Evolutionary conservation across 2,329 filamentous ascomycete genomes (phyloP), one percentile per base, ranked within the genome.

Genomic region (Colletotrichum sublineola): DNA sequence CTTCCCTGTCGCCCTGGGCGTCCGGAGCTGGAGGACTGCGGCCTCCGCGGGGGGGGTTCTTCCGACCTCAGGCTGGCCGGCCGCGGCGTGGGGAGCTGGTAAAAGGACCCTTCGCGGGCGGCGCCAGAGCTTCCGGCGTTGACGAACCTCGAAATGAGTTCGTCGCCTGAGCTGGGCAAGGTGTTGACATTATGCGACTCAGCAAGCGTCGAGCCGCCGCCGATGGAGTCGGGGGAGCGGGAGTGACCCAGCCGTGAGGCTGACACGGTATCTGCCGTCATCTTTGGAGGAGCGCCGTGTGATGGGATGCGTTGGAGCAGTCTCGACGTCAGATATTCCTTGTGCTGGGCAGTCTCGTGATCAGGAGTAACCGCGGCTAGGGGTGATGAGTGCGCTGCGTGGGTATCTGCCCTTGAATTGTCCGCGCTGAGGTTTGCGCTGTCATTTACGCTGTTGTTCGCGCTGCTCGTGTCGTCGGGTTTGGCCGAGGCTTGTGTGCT

Each of bases 311-410:
- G 87, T 77, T 92, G 88, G 2, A 94, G 85, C 48, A 94, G 81
- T 71, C 91, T 87, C 40, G 91, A 91, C 8, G 92, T 93, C 63
- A 93, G 87, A 73, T 91, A 89, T 76, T 91, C 89, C 73, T 90
- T 91, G 77, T 91, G 90, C 46, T 86, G 84, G 18, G 81, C 77
- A 40, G 82, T 84, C 70, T 85, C 81, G 68, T 82, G 83, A 50
- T 84, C 81, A 33, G 82, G 80, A 29, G 77, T 80, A 64, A 76
- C 77, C 74, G 44, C 63, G 66, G 64, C 67, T 53, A 72, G 67
- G n/a, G 72, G 67, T 14, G 69, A 71, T 14, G 68, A 55, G 57
- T 74, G 74, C 44, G 55, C 68, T 12, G 64, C 40, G 24, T 62
- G 68, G 18, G 67, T 79, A 79, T 74, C 65, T 78, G 60, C 48